Evolutionary conservation across 176 grass and related monocot species (phyloP), one percentile per base, ranked within the genome.

Genomic region (Canna indica): DNA sequence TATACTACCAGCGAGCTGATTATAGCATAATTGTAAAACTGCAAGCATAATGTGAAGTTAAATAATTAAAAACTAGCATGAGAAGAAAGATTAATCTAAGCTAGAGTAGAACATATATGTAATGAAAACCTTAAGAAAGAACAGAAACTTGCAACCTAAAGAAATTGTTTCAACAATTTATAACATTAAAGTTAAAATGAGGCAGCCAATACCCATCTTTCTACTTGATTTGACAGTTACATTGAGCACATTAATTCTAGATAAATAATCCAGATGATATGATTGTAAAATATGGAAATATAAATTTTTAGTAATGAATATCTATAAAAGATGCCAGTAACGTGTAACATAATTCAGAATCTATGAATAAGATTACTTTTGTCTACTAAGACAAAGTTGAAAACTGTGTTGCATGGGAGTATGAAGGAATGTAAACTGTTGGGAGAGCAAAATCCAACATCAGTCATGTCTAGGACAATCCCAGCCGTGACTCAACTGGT

Each of bases 21-120:
- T 97, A 71, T 92, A 90, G 86, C 89, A 92, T 22, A 97, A 81
- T 86, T 97, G 94, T 73, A 97, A 42, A 53, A 92, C 94, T 97
- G 80, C 71, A 59, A 27, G 80, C 15, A 69, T 54, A 73, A 31
- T 71, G 74, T 18, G 2, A 17, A 32, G 13, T 17, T 16, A 16
- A 16, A 62, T 13, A 3, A 32, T 5, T 58, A 7, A 27, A 25
- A n/a, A 58, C n/a, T n/a, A n/a, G n/a, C n/a, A n/a, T n/a, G n/a
- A n/a, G n/a, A n/a, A n/a, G n/a, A n/a, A n/a, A n/a, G n/a, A n/a
- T n/a, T n/a, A n/a, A n/a, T n/a, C n/a, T n/a, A n/a, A n/a, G n/a
- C n/a, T n/a, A n/a, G n/a, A n/a, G n/a, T n/a, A n/a, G n/a, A n/a
- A n/a, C n/a, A n/a, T n/a, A n/a, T n/a, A n/a, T n/a, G n/a, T n/a